These are phyloP conservation scores for Biscogniauxia mediterranea DNA, from an alignment of 2,329 filamentous ascomycete species.

Conservation along the genomic window DNA sequence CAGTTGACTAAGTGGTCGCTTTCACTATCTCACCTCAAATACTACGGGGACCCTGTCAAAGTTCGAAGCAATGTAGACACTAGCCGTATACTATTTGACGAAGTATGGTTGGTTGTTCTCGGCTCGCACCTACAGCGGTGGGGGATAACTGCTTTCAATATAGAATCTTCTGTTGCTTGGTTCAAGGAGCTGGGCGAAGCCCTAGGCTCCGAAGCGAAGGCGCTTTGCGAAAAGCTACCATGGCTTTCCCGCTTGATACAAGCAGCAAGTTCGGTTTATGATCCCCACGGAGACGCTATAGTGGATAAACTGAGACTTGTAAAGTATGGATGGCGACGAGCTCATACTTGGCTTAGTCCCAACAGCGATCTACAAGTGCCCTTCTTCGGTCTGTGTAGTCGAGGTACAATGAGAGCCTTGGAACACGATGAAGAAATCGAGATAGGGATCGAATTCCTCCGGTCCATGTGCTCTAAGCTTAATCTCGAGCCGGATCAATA, in stretches of 20 bases:
- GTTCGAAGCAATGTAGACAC: slow-evolving; percentile 4
- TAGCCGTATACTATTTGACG: slow-evolving; percentile 4
- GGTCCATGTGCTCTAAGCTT: too few relatives aligned
- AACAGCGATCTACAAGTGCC: background rate
- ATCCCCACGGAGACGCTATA: background rate
- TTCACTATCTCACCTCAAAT: slow-evolving; percentile 5
- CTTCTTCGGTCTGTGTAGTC: slow-evolving; percentile 4
- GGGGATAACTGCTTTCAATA: background rate
- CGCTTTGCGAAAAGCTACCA: background rate
- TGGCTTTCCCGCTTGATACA: background rate
- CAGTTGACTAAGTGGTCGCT: slow-evolving; percentile 4
- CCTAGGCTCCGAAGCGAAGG: background rate
- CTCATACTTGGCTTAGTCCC: background rate
- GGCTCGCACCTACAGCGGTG: slow-evolving; percentile 1
- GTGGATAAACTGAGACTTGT: slow-evolving; percentile 2
- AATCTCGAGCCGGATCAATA: too few relatives aligned
- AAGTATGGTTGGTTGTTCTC: slow-evolving; percentile 7
- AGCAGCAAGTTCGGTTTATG: background rate
- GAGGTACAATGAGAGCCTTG: background rate
- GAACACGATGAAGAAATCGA: background rate
- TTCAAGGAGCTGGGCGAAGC: background rate
- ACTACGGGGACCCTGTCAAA: slow-evolving; percentile 9
- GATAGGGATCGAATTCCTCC: too few relatives aligned
- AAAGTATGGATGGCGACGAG: slow-evolving; percentile 7
- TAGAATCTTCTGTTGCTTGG: slow-evolving; percentile 1